Base-by-base conservation (phyloP, 1,284 basidiomycete species). In the Apiotrichum gamsii region DNA sequence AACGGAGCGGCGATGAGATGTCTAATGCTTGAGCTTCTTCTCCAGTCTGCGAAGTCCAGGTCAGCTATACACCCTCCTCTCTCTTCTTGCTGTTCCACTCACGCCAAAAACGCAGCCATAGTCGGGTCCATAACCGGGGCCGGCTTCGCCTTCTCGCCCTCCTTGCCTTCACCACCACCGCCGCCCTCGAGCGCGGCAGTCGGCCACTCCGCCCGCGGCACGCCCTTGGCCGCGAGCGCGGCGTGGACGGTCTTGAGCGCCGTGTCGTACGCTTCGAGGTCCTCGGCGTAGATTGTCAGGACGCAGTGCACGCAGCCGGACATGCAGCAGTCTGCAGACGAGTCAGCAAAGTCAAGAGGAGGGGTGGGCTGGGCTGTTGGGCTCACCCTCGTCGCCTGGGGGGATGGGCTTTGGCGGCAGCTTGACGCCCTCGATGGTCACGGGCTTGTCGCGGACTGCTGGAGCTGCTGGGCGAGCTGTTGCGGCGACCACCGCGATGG, bases 281-380 rank as follows among this genome's bases (percentile, higher is more conserved):
- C 80, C 40, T 90, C 87, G 45, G 84, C 80, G 69, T 91, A 89
- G 21, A 91, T 72, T 58, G 90, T 88, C 66, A 91, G 86, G 8
- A 91, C 85, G 68, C 90, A 93, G 29, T 90, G 74, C 0, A 87
- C 85, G 60, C 90, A 93, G 24, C 87, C 87, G 9, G 86, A 89
- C 87, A 90, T 90, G 72, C 89, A 91, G 69, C 89, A 90, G 70
- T 90, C 87, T 89, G 56, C 40, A 24, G 13, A 9, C 29, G 16
- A 31, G 36, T 28, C 24, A 16, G 16, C 16, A 8, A 13, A 25
- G 20, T 30, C n/a, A 19, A n/a, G 6, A 11, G 21, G 32, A 10
- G 9, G 21, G 15, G 24, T 4, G 16, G 5, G 19, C 18, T 15
- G 15, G 15, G 25, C 1, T 8, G 5, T 2, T 10, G 31, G 19